phyloP scores from a whole-genome alignment of 371 early-diverging fungal species.

The Coemansia sp. region DNA sequence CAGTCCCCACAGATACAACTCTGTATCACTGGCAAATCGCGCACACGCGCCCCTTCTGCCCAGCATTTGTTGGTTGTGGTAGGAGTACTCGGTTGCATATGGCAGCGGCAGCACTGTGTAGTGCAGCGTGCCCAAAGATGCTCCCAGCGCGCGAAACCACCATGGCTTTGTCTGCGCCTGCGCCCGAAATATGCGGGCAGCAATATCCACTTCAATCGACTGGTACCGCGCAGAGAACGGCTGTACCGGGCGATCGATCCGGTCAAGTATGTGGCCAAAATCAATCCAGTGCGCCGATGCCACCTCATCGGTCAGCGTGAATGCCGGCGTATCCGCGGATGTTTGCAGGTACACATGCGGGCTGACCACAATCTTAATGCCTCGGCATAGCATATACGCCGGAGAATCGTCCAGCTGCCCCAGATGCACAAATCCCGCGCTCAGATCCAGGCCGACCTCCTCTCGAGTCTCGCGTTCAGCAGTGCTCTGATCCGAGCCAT shows the following conservation, averaged over 20 bases:
- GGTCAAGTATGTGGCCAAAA: conserved; percentile 13
- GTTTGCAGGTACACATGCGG: conserved; percentile 48
- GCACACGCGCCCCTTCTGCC: neutral
- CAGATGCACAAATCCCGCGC: conserved; percentile 13
- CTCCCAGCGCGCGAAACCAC: conserved; percentile 22
- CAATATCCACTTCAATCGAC: conserved; percentile 13
- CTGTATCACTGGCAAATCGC: conserved; percentile 26
- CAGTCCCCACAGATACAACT: conserved; percentile 50
- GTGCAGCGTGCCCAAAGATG: conserved; percentile 10
- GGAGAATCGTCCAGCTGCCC: conserved; percentile 39
- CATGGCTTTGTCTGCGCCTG: neutral
- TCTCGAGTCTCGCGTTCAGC: conserved; percentile 48
- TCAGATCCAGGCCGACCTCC: conserved; percentile 46
- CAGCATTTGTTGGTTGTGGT: neutral
- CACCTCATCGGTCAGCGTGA: conserved; percentile 35
- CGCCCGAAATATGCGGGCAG: conserved; percentile 10
- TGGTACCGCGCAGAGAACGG: conserved; percentile 12
- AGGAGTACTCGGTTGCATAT: conserved; percentile 1
- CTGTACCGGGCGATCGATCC: conserved; percentile 10
- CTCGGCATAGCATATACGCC: conserved; percentile 12
- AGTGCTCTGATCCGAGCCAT: conserved; percentile 19
- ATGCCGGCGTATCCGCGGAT: neutral
- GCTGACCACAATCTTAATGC: conserved; percentile 23
- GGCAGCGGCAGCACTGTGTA: conserved; percentile 33
- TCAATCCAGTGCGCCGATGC: conserved; percentile 44